These are phyloP conservation scores for Naematelia aurantialba DNA, from an alignment of 768 basidiomycete species.

Conservation along the genomic window DNA sequence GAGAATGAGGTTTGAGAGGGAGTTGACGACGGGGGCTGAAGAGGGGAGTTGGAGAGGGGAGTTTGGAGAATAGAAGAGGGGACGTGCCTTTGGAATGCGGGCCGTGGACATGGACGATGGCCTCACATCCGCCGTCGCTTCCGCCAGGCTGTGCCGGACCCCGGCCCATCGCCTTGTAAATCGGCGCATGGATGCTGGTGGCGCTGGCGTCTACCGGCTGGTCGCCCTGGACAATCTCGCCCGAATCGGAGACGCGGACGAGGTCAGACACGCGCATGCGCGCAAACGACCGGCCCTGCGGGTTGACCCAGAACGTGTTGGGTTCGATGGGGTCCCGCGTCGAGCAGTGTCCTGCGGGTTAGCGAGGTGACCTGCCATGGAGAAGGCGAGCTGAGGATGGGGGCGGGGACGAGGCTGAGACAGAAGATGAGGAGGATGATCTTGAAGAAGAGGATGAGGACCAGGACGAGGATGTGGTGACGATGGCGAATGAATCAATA, in stretches of 20 bases:
- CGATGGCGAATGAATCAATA: no score
- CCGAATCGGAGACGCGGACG: conserved; percentile 18
- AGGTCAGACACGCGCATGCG: conserved; percentile 32
- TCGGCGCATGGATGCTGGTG: conserved; percentile 31
- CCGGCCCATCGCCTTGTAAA: conserved; percentile 25
- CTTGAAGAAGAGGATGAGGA: no score
- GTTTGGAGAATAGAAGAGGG: not conserved
- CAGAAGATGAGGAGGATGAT: no score
- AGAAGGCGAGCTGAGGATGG: no score
- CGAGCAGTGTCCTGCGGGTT: conserved; percentile 35
- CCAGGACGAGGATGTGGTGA: no score
- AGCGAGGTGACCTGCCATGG: not conserved
- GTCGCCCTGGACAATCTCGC: conserved; percentile 25
- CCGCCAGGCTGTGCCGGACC: conserved; percentile 15
- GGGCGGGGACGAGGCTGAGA: no score
- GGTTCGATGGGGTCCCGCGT: conserved; percentile 35
- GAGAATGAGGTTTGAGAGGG: no score
- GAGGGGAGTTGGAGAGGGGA: no score
- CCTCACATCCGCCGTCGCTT: conserved; percentile 22
- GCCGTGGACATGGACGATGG: conserved; percentile 36
- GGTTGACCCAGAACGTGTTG: conserved; percentile 36
- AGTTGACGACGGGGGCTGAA: no score
- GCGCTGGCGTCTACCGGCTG: conserved; percentile 29
- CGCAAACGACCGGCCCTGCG: conserved; percentile 28
- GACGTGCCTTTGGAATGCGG: conserved; percentile 27